Conservation (phyloP, 2,329 filamentous ascomycete genomes). For the Basipetospora chlamydospora region DNA sequence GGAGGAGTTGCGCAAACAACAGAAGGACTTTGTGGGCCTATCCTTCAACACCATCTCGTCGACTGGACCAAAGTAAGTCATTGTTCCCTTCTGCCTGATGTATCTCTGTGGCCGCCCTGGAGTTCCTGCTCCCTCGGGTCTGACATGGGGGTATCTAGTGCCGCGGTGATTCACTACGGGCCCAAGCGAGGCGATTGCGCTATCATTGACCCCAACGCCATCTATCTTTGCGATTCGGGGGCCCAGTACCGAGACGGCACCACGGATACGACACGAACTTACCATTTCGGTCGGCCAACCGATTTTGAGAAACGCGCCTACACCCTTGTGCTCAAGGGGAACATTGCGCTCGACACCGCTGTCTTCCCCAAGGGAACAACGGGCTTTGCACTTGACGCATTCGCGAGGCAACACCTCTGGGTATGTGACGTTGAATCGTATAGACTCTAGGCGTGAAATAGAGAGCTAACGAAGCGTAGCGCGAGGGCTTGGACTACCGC, state of each 20-base stretch:
- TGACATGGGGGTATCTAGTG: slow-evolving; percentile 36
- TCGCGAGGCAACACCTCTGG: slow-evolving; percentile 89
- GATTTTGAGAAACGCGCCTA: slow-evolving; percentile 78
- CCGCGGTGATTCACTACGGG: slow-evolving; percentile 90
- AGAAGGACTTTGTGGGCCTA: slow-evolving; percentile 68
- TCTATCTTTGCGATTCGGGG: slow-evolving; percentile 94
- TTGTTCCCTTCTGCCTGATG: slow-evolving; percentile 4
- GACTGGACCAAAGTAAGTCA: slow-evolving; percentile 57
- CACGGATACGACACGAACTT: slow-evolving; percentile 84
- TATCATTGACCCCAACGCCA: slow-evolving; percentile 64
- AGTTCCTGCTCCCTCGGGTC: slow-evolving; percentile 8
- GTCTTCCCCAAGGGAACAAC: slow-evolving; percentile 92
- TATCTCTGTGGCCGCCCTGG: background rate
- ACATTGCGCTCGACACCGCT: slow-evolving; percentile 74
- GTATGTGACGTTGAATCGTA: slow-evolving; percentile 29
- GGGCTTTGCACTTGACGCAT: slow-evolving; percentile 75
- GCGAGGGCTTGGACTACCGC: slow-evolving; percentile 79
- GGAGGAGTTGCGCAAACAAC: slow-evolving; percentile 54
- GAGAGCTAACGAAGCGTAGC: slow-evolving; percentile 18
- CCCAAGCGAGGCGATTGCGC: slow-evolving; percentile 73
- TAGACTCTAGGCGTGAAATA: no score
- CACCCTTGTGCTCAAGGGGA: slow-evolving; percentile 85
- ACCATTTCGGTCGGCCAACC: slow-evolving; percentile 80
- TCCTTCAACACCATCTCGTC: slow-evolving; percentile 96
- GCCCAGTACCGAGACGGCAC: slow-evolving; percentile 95